Evolutionary conservation across 495 filamentous ascomycete genomes (phyloP).

Genomic region (Aspergillus carlsbadensis): DNA sequence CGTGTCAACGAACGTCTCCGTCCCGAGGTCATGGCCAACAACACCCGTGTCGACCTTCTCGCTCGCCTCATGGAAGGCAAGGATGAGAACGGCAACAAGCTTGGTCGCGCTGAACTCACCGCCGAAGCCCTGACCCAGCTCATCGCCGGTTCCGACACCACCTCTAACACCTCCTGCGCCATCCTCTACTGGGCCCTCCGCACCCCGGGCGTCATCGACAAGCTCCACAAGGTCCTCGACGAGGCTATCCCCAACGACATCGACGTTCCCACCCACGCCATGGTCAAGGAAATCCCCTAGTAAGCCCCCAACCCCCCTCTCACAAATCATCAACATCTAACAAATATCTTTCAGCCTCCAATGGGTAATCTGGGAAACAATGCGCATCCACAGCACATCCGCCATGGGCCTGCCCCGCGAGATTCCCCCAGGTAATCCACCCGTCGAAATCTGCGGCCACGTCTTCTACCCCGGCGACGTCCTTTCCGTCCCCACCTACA

Average conservation of each 20-base stretch:
- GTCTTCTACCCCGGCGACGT: conserved; percentile 75
- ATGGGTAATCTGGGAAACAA: conserved; percentile 81
- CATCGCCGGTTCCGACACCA: conserved; percentile 89
- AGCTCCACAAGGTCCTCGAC: conserved; percentile 73
- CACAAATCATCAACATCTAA: too few species aligned
- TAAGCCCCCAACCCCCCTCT: conserved; percentile 25
- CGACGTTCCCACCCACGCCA: conserved; percentile 66
- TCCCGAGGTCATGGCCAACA: conserved; percentile 54
- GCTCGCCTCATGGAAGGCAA: conserved; percentile 83
- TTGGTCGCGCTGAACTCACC: conserved; percentile 77
- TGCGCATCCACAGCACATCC: conserved; percentile 87
- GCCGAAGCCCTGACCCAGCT: conserved; percentile 88
- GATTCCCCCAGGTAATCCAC: conserved; percentile 61
- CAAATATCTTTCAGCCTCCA: conserved; percentile 50
- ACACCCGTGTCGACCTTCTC: conserved; percentile 74
- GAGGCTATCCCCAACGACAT: conserved; percentile 57
- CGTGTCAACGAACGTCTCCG: conserved; percentile 72
- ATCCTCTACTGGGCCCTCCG: conserved; percentile 73
- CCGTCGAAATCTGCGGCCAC: conserved; percentile 54
- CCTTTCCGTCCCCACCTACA: conserved; percentile 82
- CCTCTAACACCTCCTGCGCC: conserved; percentile 85
- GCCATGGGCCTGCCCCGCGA: conserved; percentile 83
- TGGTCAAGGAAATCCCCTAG: conserved; percentile 76
- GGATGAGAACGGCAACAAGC: conserved; percentile 70
- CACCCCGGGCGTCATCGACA: conserved; percentile 69